Percentiles rank a stretch among this genome's conserved stretches.
phyloP scores from a whole-genome alignment of 495 filamentous ascomycete species.

The Penicillium maclennaniae region DNA sequence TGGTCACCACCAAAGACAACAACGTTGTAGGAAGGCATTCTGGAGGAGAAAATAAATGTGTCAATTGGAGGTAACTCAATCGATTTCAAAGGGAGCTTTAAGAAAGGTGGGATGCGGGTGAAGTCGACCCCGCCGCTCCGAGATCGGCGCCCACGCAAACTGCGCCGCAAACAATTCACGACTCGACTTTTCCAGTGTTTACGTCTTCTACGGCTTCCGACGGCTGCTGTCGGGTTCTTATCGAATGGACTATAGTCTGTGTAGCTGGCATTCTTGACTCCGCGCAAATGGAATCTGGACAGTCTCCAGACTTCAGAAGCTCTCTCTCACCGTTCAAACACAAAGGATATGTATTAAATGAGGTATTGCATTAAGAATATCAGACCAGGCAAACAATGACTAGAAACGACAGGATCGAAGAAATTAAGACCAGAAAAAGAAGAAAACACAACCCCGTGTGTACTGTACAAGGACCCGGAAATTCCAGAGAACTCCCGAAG shows the following conservation, averaged over 20 bases:
- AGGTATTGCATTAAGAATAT: slow-evolving; percentile 24
- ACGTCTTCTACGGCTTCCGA: not conserved
- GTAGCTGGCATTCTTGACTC: too few relatives aligned
- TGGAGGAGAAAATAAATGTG: slow-evolving; percentile 13
- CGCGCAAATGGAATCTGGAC: too few relatives aligned
- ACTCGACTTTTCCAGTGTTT: not conserved
- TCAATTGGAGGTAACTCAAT: slow-evolving; percentile 15
- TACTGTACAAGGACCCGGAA: slow-evolving; percentile 21
- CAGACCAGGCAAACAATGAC: slow-evolving; percentile 6
- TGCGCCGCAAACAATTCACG: not conserved
- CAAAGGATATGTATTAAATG: slow-evolving; percentile 31
- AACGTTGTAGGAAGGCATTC: slow-evolving; percentile 51
- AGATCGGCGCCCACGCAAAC: slow-evolving; percentile 22
- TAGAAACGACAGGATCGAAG: slow-evolving; percentile 15
- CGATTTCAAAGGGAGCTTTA: slow-evolving; percentile 21
- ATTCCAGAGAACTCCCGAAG: slow-evolving; percentile 13
- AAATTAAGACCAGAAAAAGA: slow-evolving; percentile 11
- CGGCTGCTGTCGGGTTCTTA: not conserved
- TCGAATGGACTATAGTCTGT: too few relatives aligned
- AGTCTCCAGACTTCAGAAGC: too few relatives aligned
- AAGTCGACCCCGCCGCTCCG: slow-evolving; percentile 28
- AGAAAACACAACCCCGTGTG: slow-evolving; percentile 24
- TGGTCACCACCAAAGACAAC: slow-evolving; percentile 86
- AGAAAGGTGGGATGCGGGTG: slow-evolving; percentile 29
- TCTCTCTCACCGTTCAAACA: slow-evolving; percentile 1